A percentile compares a stretch with the other conserved stretches of the same genome.
phyloP scores from a whole-genome alignment of 371 early-diverging fungal genomes.

The Lichtheimia ornata region DNA sequence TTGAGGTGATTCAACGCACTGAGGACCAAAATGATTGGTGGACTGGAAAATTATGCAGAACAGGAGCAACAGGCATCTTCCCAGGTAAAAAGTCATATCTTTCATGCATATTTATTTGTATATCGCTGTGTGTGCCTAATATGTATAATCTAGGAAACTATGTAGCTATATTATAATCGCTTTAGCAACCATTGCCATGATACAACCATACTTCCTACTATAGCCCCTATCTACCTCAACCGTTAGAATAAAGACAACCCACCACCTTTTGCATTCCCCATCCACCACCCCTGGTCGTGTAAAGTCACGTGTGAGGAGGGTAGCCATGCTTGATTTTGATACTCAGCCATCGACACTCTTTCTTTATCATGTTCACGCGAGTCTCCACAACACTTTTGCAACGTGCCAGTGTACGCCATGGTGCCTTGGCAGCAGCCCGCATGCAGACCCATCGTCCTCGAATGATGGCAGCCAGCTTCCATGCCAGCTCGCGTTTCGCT shows the following conservation, averaged over 20 bases:
- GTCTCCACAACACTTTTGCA: neutral
- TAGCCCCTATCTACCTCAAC: neutral
- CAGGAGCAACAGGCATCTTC: conserved; percentile 64
- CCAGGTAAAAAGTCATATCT: conserved; percentile 56
- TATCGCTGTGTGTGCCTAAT: too few relatives aligned
- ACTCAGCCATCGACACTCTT: too few relatives aligned
- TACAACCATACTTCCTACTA: neutral
- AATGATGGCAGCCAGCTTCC: neutral
- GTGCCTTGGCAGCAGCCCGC: neutral
- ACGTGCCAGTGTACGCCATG: neutral
- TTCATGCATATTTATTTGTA: too few relatives aligned
- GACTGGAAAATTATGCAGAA: conserved; percentile 55
- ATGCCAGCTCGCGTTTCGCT: neutral
- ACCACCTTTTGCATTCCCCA: neutral
- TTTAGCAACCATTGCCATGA: neutral
- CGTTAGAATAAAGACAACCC: neutral
- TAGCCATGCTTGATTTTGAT: neutral
- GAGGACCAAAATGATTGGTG: conserved; percentile 71
- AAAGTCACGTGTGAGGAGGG: neutral
- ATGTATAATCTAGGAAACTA: neutral
- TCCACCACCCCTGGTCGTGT: neutral
- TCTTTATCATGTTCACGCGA: neutral
- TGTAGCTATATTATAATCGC: neutral
- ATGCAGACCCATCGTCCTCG: neutral
- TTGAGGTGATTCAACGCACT: conserved; percentile 63